phyloP scores from a whole-genome alignment of 2,329 filamentous ascomycete species.

The Phialophora macrospora region DNA sequence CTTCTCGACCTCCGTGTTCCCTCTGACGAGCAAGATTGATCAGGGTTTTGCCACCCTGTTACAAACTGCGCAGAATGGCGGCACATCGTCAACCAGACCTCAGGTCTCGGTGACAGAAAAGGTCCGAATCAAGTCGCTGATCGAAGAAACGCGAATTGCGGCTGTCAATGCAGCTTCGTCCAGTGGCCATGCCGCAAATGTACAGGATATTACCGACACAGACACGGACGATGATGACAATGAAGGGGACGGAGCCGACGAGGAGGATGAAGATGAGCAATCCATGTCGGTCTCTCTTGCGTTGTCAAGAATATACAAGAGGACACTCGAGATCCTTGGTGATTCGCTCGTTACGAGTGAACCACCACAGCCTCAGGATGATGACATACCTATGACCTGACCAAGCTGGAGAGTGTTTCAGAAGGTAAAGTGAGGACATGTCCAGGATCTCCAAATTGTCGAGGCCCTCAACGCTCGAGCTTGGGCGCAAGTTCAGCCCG shows the following conservation, averaged over 20 bases:
- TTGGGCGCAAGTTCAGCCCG: background rate
- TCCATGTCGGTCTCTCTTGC: slow-evolving; percentile 28
- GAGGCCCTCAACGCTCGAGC: background rate
- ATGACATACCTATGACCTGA: slow-evolving; percentile 15
- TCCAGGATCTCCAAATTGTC: background rate
- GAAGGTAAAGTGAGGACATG: background rate
- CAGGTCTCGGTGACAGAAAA: slow-evolving; percentile 77
- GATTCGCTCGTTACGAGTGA: slow-evolving; percentile 25
- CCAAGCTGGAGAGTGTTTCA: background rate
- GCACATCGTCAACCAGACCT: slow-evolving; percentile 67
- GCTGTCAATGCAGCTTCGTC: slow-evolving; percentile 34
- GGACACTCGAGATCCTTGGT: slow-evolving; percentile 39
- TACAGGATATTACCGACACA: slow-evolving; percentile 28
- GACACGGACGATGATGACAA: slow-evolving; percentile 30
- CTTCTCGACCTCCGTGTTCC: slow-evolving; percentile 71
- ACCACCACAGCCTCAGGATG: slow-evolving; percentile 11
- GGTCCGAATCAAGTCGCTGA: slow-evolving; percentile 67
- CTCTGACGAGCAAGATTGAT: slow-evolving; percentile 77
- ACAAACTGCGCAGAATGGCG: slow-evolving; percentile 52
- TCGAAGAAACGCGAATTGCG: slow-evolving; percentile 36
- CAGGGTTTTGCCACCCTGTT: slow-evolving; percentile 80
- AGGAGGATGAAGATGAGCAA: slow-evolving; percentile 16
- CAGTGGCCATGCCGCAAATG: slow-evolving; percentile 23
- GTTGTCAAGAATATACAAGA: slow-evolving; percentile 36
- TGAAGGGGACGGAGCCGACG: slow-evolving; percentile 24